Evolutionary conservation across 1,139 yeast species (phyloP).

Genomic region (Scheffersomyces illinoinensis): DNA sequence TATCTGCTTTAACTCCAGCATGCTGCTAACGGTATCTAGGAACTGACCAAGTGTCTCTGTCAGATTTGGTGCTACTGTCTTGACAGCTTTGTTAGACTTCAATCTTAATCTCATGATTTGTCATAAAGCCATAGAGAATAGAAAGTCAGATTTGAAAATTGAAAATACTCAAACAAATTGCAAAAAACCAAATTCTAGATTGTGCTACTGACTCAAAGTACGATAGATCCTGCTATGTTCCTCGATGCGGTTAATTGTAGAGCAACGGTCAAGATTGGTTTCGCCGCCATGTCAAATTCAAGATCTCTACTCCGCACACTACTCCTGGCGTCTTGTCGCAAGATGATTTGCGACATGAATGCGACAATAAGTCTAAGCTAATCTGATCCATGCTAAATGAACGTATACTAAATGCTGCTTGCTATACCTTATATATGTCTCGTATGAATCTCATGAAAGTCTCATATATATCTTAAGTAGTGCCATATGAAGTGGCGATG

Average conservation of each 20-base stretch:
- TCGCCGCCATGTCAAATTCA: neutral
- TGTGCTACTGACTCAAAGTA: neutral
- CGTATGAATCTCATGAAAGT: neutral
- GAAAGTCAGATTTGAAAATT: neutral
- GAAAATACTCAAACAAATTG: neutral
- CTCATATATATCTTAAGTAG: neutral
- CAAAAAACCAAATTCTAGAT: neutral
- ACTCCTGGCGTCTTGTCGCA: neutral
- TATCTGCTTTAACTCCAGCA: slow-evolving; percentile 14
- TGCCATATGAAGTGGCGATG: neutral
- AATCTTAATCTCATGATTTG: slow-evolving; percentile 25
- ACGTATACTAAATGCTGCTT: neutral
- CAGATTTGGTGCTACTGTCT: slow-evolving; percentile 16
- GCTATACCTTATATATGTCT: neutral
- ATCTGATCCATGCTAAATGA: neutral
- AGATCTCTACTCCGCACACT: neutral
- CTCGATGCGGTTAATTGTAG: neutral
- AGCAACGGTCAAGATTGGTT: neutral
- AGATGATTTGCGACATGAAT: neutral
- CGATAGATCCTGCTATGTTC: no score
- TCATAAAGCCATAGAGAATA: neutral
- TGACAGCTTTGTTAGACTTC: slow-evolving; percentile 18
- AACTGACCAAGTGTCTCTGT: slow-evolving; percentile 15
- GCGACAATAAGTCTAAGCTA: neutral
- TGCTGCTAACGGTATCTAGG: slow-evolving; percentile 13